These are phyloP conservation scores for Achaetomium macrosporum DNA, from an alignment of 2,329 filamentous ascomycete genomes.

Conservation along the genomic window DNA sequence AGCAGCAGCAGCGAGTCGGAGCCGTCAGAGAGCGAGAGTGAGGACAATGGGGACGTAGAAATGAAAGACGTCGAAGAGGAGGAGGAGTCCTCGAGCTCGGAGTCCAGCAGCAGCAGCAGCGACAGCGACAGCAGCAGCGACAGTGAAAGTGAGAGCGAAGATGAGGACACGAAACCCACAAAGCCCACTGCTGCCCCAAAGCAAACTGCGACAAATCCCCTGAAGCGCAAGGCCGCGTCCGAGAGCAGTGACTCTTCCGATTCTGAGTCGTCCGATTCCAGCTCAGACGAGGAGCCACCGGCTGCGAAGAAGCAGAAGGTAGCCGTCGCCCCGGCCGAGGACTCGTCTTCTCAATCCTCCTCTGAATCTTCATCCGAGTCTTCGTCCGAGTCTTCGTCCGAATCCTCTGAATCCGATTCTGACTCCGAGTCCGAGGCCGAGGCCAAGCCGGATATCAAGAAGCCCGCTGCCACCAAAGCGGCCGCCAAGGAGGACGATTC, in stretches of 20 bases:
- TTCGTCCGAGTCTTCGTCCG: conserved; percentile 24
- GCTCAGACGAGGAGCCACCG: conserved; percentile 42
- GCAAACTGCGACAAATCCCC: conserved; percentile 33
- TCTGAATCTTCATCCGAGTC: conserved; percentile 31
- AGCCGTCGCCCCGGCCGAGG: conserved; percentile 33
- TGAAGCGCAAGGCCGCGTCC: conserved; percentile 51
- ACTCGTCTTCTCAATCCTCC: conserved; percentile 28
- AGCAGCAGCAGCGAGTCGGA: conserved; percentile 30
- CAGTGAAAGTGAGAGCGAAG: conserved; percentile 30
- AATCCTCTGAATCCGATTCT: conserved; percentile 29
- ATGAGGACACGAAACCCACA: conserved; percentile 23
- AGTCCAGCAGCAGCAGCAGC: conserved; percentile 29
- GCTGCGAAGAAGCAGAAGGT: conserved; percentile 49
- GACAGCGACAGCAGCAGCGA: conserved; percentile 29
- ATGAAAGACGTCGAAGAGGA: conserved; percentile 40
- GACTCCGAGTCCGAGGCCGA: conserved; percentile 19
- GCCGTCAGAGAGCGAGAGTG: conserved; percentile 31
- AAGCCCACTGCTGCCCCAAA: conserved; percentile 21
- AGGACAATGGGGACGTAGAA: conserved; percentile 35
- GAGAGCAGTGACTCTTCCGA: conserved; percentile 35
- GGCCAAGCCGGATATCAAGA: conserved; percentile 44
- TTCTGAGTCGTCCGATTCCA: conserved; percentile 33
- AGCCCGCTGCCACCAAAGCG: conserved; percentile 31
- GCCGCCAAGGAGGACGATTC: conserved; percentile 9
- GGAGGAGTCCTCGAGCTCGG: conserved; percentile 26